Base-by-base conservation (phyloP, 164 flowering plant genomes). In the Aristolochia californica region DNA sequence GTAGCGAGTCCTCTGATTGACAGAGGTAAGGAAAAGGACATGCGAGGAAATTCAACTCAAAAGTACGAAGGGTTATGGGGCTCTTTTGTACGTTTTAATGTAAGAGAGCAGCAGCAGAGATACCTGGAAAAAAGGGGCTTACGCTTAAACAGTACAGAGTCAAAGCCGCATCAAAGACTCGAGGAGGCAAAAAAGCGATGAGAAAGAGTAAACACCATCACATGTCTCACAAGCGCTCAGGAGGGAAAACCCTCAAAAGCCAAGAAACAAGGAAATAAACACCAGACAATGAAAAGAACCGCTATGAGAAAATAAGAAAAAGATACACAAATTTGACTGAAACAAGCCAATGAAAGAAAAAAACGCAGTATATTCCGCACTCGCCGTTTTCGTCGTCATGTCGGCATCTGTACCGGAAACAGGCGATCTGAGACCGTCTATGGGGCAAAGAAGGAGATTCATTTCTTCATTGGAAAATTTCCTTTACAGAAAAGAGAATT, bases 101-200 rank as follows among this genome's bases (percentile, higher is more conserved):
- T 8, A 1, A 52, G 55, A 22, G 30, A 23, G 55, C n/a, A 23
- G 12, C 8, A 5, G 22, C 16, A 51, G 27, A 13, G 26, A 20
- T 23, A 23, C 55, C 17, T 16, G 47, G 28, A n/a, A 45, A 26
- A n/a, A 26, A 26, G 27, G 40, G 38, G 38, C 17, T 45, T 25
- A 27, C 34, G 45, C 43, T 48, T 17, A 28, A 59, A 59, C 48
- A 12, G 62, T 18, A 13, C 38, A 57, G 26, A 48, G 63, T 50
- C 56, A 50, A 60, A 51, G 56, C 47, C 16, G 56, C 50, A 60
- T n/a, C 55, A 34, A 51, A 24, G 63, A 23, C 56, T 51, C 40
- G 40, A 34, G 40, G 40, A 34, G 40, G 40, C 12, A 23, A 24
- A 56, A 40, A 40, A 43, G 44, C 15, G 28, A 11, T 8, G 45